Evolutionary conservation across 495 filamentous ascomycete species (phyloP).

Genomic region (Aspergillus coremiiformis): DNA sequence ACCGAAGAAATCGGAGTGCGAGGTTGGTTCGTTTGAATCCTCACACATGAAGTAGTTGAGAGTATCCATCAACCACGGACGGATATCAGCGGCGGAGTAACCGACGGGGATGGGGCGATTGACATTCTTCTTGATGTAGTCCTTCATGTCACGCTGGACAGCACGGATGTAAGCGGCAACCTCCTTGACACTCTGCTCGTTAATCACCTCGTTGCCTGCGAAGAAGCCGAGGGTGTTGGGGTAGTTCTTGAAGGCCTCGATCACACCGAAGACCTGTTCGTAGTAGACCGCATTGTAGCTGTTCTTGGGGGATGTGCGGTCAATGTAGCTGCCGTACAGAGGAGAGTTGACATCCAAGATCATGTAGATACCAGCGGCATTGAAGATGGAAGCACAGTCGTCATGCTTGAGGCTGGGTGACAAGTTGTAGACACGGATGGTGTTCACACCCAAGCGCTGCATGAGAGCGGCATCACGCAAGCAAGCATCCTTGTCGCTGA

Average conservation of each 20-base stretch:
- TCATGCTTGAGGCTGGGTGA: constrained; percentile 80
- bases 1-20: constrained; percentile 78
- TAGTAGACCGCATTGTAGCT: constrained; percentile 73
- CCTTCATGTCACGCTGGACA: constrained; percentile 76
- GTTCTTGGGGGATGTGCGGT: constrained; percentile 56
- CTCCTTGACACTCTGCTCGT: constrained; percentile 44
- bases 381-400: constrained; percentile 85
- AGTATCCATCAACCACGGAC: constrained; percentile 66
- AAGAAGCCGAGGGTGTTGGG: constrained; percentile 91
- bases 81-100: constrained; percentile 93
- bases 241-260: constrained; percentile 91
- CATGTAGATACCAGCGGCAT: constrained; percentile 71
- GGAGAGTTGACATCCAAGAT: constrained; percentile 84
- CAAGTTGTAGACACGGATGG: constrained; percentile 91
- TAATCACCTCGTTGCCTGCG: constrained; percentile 89
- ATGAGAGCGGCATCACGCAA: constrained; percentile 87
- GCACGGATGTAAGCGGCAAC: constrained; percentile 47
- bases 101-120: constrained; percentile 70
- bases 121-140: constrained; percentile 71
- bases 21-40: constrained; percentile 55
- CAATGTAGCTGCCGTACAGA: constrained; percentile 65
- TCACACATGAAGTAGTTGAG: constrained; percentile 80
- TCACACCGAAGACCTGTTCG: constrained; percentile 76
- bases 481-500: constrained; percentile 68
- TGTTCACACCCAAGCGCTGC: constrained; percentile 80